Percentiles rank a stretch among this genome's conserved stretches.
These are phyloP conservation scores for Curvularia eragrostidis DNA, from an alignment of 2,329 filamentous ascomycete species.

Conservation along the genomic window DNA sequence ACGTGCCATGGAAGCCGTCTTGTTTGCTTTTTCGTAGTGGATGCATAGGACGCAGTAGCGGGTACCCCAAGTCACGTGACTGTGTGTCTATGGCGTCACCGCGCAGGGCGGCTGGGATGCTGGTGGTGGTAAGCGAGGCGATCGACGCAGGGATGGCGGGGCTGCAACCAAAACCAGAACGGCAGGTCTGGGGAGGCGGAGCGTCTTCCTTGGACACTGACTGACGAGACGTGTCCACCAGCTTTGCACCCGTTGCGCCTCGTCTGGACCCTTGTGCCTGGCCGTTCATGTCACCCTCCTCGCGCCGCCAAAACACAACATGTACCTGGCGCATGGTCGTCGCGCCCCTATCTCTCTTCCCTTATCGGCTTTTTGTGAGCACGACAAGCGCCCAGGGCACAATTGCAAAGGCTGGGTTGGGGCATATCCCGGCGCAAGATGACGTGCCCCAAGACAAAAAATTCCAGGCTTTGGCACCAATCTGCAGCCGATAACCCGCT, in stretches of 20 bases:
- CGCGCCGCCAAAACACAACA: neutral
- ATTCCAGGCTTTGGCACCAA: constrained; percentile 29
- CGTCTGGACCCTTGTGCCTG: neutral
- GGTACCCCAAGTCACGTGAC: neutral
- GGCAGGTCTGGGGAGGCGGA: constrained; percentile 1
- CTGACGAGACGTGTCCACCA: neutral
- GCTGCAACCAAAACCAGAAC: too few species aligned
- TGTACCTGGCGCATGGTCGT: neutral
- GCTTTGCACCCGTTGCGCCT: constrained; percentile 2
- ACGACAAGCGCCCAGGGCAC: constrained; percentile 3
- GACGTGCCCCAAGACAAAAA: constrained; percentile 32
- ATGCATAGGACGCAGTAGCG: neutral
- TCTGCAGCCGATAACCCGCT: constrained; percentile 21
- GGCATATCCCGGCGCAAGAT: constrained; percentile 21
- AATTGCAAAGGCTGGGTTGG: constrained; percentile 22
- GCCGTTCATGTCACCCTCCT: neutral
- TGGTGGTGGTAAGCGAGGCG: neutral
- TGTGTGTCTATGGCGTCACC: neutral
- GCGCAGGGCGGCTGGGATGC: neutral
- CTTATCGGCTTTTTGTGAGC: neutral
- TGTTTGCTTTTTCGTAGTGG: neutral
- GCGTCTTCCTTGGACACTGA: constrained; percentile 4
- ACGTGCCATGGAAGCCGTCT: neutral
- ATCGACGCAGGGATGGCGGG: neutral
- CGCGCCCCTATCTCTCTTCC: neutral